Evolutionary conservation across 2,329 filamentous ascomycete species (phyloP).

Genomic region (Huntiella abstrusa): DNA sequence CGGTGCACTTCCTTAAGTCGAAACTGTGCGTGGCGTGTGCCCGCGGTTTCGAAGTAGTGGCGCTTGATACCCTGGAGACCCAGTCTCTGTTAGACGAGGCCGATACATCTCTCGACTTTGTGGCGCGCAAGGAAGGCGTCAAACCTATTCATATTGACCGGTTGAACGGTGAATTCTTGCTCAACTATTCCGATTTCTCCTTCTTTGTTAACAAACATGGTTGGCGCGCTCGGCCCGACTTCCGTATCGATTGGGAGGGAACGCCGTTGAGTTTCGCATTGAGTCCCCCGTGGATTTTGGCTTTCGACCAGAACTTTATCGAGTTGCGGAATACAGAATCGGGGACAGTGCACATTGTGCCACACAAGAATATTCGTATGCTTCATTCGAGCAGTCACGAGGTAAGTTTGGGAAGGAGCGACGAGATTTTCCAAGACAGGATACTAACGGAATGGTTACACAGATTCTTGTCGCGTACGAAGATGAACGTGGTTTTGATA

Average conservation of each 20-base stretch:
- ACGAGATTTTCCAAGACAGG: background rate
- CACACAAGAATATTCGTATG: constrained; percentile 93
- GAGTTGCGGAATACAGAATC: constrained; percentile 92
- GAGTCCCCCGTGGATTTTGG: constrained; percentile 90
- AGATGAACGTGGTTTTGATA: constrained; percentile 82
- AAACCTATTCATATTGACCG: constrained; percentile 95
- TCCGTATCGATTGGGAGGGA: constrained; percentile 96
- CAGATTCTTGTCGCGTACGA: constrained; percentile 97
- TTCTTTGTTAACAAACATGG: constrained; percentile 99
- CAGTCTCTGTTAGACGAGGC: constrained; percentile 94
- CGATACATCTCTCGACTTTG: constrained; percentile 93
- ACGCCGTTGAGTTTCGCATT: constrained; percentile 81
- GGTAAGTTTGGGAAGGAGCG: constrained; percentile 34
- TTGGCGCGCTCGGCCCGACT: constrained; percentile 88
- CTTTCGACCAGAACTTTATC: constrained; percentile 94
- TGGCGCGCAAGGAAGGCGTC: constrained; percentile 79
- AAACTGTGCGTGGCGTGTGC: constrained; percentile 94
- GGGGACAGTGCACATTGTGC: constrained; percentile 86
- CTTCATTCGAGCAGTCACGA: constrained; percentile 92
- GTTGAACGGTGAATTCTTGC: constrained; percentile 86
- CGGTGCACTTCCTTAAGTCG: constrained; percentile 90
- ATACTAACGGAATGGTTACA: background rate
- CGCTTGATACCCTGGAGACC: constrained; percentile 89
- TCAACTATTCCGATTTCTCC: constrained; percentile 96
- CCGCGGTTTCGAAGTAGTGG: constrained; percentile 91